These are phyloP conservation scores for Rhynchospora pubera DNA, from an alignment of 176 grass and related monocot genomes.

Conservation along the genomic window DNA sequence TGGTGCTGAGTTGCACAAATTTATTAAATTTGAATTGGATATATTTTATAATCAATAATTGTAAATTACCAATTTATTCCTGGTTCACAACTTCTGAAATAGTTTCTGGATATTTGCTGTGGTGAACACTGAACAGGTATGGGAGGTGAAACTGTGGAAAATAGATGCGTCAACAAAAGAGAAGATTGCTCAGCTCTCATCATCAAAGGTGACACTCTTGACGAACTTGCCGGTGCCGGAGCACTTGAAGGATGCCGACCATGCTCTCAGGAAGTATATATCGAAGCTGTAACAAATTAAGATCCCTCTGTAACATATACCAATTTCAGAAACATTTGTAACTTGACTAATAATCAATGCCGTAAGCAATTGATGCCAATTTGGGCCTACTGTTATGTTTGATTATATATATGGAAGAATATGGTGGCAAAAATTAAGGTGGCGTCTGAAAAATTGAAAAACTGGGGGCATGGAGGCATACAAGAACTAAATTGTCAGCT, in stretches of 20 bases:
- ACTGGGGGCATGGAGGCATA: too few species aligned
- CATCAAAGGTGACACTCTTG: conserved; percentile 51
- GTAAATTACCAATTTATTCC: not conserved
- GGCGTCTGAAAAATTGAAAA: too few species aligned
- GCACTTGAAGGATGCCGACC: conserved; percentile 32
- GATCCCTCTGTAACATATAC: not conserved
- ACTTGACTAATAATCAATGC: not conserved
- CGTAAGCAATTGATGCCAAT: not conserved
- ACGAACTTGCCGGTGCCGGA: conserved; percentile 46
- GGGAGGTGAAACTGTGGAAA: conserved; percentile 74
- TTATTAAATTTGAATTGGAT: not conserved
- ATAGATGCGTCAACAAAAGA: conserved; percentile 35
- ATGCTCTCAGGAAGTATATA: conserved; percentile 44
- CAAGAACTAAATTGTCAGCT: not conserved
- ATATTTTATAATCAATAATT: not conserved
- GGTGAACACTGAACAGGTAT: conserved; percentile 32
- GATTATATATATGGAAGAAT: not conserved
- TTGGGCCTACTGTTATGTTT: not conserved
- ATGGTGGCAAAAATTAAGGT: too few species aligned
- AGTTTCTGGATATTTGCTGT: too few species aligned
- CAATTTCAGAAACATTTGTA: not conserved
- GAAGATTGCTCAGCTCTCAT: conserved; percentile 36
- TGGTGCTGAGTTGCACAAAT: not conserved
- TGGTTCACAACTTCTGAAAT: too few species aligned
- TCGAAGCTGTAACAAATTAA: conserved; percentile 33